phyloP scores from a whole-genome alignment of 768 basidiomycete species.

The Neoboletus magnificus region DNA sequence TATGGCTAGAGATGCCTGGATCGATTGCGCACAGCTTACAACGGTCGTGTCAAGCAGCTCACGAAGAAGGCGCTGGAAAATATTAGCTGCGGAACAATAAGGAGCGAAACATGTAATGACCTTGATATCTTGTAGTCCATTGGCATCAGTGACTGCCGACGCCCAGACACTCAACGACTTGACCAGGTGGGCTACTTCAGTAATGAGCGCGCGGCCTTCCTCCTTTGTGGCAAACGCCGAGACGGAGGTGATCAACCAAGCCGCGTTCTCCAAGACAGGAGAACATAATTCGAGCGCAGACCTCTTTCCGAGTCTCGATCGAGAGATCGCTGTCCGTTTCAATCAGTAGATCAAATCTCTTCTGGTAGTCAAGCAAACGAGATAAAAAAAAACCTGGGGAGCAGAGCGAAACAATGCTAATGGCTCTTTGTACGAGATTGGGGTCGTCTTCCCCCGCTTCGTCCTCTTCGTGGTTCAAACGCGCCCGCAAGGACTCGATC shows the following conservation, averaged over 20 bases:
- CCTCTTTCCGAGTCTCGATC: slow-evolving; percentile 23
- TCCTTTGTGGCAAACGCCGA: slow-evolving; percentile 10
- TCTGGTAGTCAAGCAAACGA: not conserved
- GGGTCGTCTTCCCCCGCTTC: slow-evolving; percentile 12
- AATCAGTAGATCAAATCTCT: not conserved
- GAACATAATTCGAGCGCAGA: slow-evolving; percentile 20
- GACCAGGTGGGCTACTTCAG: slow-evolving; percentile 16
- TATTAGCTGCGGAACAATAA: not conserved
- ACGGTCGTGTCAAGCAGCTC: slow-evolving; percentile 37
- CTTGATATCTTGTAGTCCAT: slow-evolving; percentile 15
- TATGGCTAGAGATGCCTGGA: slow-evolving; percentile 45
- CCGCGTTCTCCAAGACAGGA: slow-evolving; percentile 17
- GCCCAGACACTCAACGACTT: slow-evolving; percentile 18
- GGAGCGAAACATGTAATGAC: slow-evolving; percentile 3
- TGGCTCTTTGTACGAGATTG: slow-evolving; percentile 9
- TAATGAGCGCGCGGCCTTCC: slow-evolving; percentile 21
- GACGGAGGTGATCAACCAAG: slow-evolving; percentile 13
- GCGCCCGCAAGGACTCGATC: slow-evolving; percentile 30
- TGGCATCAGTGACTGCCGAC: not conserved
- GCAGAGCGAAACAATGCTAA: slow-evolving; percentile 19
- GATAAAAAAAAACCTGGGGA: slow-evolving; percentile 15
- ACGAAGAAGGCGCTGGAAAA: slow-evolving; percentile 26
- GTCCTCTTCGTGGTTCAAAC: slow-evolving; percentile 15
- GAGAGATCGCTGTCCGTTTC: slow-evolving; percentile 22
- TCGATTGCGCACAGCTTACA: slow-evolving; percentile 33